A percentile compares a stretch with the other conserved stretches of the same genome.
phyloP scores from a whole-genome alignment of 2,329 filamentous ascomycete species.

The Sclerotinia glacialis region DNA sequence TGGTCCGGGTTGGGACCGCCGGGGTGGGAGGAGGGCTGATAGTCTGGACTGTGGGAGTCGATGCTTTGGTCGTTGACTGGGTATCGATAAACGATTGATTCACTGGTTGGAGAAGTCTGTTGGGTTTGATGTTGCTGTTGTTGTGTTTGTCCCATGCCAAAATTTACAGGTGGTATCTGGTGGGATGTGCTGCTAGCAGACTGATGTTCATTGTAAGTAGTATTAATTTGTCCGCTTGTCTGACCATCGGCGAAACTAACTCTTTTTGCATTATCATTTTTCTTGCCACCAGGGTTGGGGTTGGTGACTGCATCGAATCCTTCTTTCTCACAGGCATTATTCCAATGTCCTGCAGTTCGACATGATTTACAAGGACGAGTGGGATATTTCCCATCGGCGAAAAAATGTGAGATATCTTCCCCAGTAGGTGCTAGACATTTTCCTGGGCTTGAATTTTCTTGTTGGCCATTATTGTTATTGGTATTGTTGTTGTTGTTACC shows the following conservation, averaged over 20 bases:
- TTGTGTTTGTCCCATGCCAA: background rate
- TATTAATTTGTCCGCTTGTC: background rate
- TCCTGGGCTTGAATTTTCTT: background rate
- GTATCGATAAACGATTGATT: background rate
- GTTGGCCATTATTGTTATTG: too few species aligned
- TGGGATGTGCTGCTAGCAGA: background rate
- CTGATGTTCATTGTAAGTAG: background rate
- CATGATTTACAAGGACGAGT: background rate
- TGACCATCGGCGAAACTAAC: background rate
- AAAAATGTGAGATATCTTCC: background rate
- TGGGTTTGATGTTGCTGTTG: background rate
- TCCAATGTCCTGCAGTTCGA: background rate
- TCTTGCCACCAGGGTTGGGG: constrained; percentile 1
- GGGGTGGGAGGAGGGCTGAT: background rate
- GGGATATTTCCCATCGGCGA: constrained; percentile 5
- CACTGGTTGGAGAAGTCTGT: background rate
- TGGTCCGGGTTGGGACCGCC: background rate
- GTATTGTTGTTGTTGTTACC: background rate
- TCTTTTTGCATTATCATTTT: background rate
- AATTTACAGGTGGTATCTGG: background rate
- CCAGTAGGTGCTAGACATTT: background rate
- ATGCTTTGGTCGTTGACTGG: background rate
- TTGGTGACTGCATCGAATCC: constrained; percentile 7
- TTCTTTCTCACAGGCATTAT: background rate
- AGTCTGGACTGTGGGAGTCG: background rate